Percentiles rank a stretch among this genome's conserved stretches.
Conservation (phyloP, 192 early-diverging fungal species). For the Backusella psychrophila region DNA sequence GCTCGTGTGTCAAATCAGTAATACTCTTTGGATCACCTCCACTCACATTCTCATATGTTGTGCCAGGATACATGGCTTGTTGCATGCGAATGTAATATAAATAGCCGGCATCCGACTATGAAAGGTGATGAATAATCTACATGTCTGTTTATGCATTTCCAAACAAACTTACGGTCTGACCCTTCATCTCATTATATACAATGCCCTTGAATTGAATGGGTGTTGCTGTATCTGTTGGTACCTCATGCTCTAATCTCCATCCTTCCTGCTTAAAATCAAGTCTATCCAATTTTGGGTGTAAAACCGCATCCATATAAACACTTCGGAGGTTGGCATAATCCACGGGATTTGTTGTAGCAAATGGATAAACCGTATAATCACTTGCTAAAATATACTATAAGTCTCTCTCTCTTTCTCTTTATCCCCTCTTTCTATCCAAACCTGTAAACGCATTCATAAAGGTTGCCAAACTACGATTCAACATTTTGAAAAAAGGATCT, state of each 20-base stretch:
- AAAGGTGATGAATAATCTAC: background rate
- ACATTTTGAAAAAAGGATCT: constrained; percentile 99
- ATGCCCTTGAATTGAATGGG: constrained; percentile 91
- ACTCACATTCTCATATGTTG: constrained; percentile 79
- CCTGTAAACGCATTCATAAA: constrained; percentile 98
- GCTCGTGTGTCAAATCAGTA: constrained; percentile 82
- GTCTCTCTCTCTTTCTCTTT: background rate
- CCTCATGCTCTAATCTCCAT: constrained; percentile 86
- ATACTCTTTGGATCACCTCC: constrained; percentile 91
- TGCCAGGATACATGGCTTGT: constrained; percentile 81
- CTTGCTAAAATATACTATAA: constrained; percentile 43
- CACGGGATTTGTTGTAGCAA: constrained; percentile 84
- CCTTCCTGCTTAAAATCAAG: constrained; percentile 94
- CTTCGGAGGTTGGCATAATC: constrained; percentile 88
- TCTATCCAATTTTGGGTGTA: constrained; percentile 74
- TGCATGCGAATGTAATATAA: constrained; percentile 75
- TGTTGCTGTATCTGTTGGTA: constrained; percentile 57
- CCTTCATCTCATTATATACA: constrained; percentile 99
- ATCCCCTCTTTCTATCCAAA: background rate
- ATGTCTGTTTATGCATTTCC: background rate
- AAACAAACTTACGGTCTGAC: constrained; percentile 47
- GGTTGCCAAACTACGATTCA: constrained; percentile 90
- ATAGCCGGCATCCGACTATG: constrained; percentile 75
- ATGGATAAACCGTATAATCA: constrained; percentile 92
- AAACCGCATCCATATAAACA: constrained; percentile 92